A percentile compares a stretch with the other conserved stretches of the same genome.
These are phyloP conservation scores for Dioscorea cayenensis DNA, from an alignment of 116 monocot genomes.

Conservation along the genomic window DNA sequence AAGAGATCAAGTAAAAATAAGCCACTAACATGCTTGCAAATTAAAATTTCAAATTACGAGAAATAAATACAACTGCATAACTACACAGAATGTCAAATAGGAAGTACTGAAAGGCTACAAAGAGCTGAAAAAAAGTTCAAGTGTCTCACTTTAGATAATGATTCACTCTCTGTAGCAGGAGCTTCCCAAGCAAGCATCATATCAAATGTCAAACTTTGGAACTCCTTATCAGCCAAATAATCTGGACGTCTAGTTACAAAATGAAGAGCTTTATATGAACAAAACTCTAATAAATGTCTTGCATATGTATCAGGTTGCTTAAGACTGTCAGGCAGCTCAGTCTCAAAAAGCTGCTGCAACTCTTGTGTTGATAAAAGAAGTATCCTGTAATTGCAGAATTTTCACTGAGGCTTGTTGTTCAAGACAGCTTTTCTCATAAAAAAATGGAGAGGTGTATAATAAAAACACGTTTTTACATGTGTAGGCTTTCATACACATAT, in stretches of 20 bases:
- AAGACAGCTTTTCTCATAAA: too few relatives aligned
- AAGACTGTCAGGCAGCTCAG: conserved; percentile 36
- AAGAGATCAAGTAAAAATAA: background rate
- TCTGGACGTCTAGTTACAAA: conserved; percentile 34
- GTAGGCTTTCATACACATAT: too few relatives aligned
- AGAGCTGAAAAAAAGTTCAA: background rate
- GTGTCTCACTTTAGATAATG: conserved; percentile 44
- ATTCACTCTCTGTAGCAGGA: conserved; percentile 48
- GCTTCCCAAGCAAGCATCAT: conserved; percentile 99
- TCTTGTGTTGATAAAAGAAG: conserved; percentile 40
- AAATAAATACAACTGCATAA: background rate
- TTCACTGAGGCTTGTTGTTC: too few relatives aligned
- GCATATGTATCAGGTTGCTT: conserved; percentile 46
- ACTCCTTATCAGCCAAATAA: conserved; percentile 65
- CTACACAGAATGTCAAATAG: background rate
- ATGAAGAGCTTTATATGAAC: conserved; percentile 65
- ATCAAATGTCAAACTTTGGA: conserved; percentile 67
- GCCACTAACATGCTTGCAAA: background rate
- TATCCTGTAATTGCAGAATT: conserved; percentile 51
- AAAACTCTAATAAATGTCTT: conserved; percentile 75
- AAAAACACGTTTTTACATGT: background rate
- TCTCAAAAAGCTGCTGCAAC: conserved; percentile 54
- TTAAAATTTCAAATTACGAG: background rate
- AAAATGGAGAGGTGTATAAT: background rate
- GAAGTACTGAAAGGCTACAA: background rate